These are phyloP conservation scores for Microdochium paspali DNA, from an alignment of 2,329 filamentous ascomycete species.

Conservation along the genomic window DNA sequence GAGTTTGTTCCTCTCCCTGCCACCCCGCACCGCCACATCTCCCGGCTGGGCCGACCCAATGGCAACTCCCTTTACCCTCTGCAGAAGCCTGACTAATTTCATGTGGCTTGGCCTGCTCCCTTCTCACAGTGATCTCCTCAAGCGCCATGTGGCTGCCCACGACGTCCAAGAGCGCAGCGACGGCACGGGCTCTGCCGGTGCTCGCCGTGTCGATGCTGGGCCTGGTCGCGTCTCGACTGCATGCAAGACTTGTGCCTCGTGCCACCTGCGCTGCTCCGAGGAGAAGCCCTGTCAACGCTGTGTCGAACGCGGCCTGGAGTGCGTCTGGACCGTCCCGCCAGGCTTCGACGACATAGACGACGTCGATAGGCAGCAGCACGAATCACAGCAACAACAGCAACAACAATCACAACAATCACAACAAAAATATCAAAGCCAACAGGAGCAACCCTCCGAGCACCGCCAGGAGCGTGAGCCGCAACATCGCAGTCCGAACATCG, in stretches of 20 bases:
- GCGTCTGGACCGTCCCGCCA: slow-evolving; percentile 10
- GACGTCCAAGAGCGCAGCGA: slow-evolving; percentile 6
- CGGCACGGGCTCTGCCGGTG: not conserved
- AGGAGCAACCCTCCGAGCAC: too few species aligned
- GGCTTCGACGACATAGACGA: slow-evolving; percentile 1
- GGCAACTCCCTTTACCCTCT: not conserved
- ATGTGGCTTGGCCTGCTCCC: not conserved
- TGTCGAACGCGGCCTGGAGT: slow-evolving; percentile 14
- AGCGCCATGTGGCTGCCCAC: slow-evolving; percentile 12
- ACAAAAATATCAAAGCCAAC: too few species aligned
- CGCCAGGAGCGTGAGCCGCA: too few species aligned
- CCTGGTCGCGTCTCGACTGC: slow-evolving; percentile 13
- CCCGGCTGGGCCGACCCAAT: too few species aligned
- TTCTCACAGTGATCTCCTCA: slow-evolving; percentile 10
- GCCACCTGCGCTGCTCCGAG: slow-evolving; percentile 19
- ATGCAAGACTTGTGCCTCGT: slow-evolving; percentile 16
- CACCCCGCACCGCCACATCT: not conserved
- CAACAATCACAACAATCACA: too few species aligned
- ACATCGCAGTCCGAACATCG: not conserved
- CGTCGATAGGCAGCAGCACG: not conserved
- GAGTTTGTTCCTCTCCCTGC: slow-evolving; percentile 1
- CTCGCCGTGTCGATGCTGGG: slow-evolving; percentile 2
- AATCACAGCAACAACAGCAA: not conserved
- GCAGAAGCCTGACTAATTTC: slow-evolving; percentile 7
- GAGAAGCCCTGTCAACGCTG: slow-evolving; percentile 20